Percentiles rank a stretch among this genome's conserved stretches.
Conservation (phyloP, 192 early-diverging fungal genomes). For the Gonapodya sp. region DNA sequence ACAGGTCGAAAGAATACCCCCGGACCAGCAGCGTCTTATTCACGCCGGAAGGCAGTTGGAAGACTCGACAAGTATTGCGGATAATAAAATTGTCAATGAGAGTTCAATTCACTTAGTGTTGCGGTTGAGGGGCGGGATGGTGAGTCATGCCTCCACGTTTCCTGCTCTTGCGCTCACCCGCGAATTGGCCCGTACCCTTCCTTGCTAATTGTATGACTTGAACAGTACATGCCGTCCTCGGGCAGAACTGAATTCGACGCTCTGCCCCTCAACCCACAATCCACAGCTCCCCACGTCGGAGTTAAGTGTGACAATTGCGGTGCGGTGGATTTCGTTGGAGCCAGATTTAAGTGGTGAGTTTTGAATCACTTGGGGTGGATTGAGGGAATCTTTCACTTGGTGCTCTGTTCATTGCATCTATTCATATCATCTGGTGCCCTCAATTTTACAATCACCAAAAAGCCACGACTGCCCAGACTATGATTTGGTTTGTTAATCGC, state of each 20-base stretch:
- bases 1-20: conserved; percentile 67
- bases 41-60: conserved; percentile 73
- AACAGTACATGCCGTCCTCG: neutral
- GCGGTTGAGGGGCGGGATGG: conserved; percentile 54
- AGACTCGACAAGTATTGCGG: conserved; percentile 57
- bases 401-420: no score
- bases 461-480: neutral
- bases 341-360: neutral
- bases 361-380: no score
- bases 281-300: neutral
- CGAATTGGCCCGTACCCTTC: no score
- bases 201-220: no score
- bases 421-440: no score
- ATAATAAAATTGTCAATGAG: conserved; percentile 66
- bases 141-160: no score
- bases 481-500: neutral
- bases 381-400: no score
- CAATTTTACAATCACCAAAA: no score
- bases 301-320: neutral
- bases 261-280: neutral
- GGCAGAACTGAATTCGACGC: neutral
- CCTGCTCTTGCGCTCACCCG: no score
- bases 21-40: conserved; percentile 70
- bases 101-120: conserved; percentile 59
- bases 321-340: neutral